Conservation (phyloP, 306 rosid genomes). For the Hippophae rhamnoides region DNA sequence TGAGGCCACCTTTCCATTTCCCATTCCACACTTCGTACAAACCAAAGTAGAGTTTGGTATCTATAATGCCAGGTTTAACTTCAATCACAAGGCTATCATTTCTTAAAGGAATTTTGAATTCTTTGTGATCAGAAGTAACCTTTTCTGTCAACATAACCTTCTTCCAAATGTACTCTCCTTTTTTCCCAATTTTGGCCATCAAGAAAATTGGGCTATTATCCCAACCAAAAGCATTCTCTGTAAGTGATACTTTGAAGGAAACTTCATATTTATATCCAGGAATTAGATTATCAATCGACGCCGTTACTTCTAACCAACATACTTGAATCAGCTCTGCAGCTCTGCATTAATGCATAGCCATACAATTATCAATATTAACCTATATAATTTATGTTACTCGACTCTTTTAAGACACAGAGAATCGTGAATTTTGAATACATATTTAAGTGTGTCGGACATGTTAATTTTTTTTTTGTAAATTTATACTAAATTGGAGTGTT, state of each 20-base stretch:
- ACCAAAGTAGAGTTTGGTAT: conserved; percentile 38
- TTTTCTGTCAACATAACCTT: not conserved
- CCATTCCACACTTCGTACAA: conserved; percentile 89
- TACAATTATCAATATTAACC: not conserved
- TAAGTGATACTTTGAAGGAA: conserved; percentile 20
- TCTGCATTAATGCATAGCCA: not conserved
- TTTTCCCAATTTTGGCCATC: conserved; percentile 64
- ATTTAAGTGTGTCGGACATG: no score
- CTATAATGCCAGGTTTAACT: rapidly evolving
- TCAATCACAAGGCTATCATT: not conserved
- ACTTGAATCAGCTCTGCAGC: conserved; percentile 50
- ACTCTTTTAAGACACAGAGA: no score
- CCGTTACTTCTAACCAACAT: conserved; percentile 71
- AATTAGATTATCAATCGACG: rapidly evolving
- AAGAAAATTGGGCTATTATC: conserved; percentile 29
- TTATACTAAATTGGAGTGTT: no score
- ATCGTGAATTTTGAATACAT: no score
- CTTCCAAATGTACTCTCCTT: conserved; percentile 6
- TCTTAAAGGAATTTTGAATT: not conserved
- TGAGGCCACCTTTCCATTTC: conserved; percentile 78
- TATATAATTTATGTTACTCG: not conserved
- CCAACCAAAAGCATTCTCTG: conserved; percentile 59
- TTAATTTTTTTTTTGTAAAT: no score
- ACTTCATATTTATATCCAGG: conserved; percentile 5
- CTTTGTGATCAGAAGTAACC: not conserved